Evolutionary conservation across 2,329 filamentous ascomycete species (phyloP).

Genomic region (Colletotrichum sansevieriae): DNA sequence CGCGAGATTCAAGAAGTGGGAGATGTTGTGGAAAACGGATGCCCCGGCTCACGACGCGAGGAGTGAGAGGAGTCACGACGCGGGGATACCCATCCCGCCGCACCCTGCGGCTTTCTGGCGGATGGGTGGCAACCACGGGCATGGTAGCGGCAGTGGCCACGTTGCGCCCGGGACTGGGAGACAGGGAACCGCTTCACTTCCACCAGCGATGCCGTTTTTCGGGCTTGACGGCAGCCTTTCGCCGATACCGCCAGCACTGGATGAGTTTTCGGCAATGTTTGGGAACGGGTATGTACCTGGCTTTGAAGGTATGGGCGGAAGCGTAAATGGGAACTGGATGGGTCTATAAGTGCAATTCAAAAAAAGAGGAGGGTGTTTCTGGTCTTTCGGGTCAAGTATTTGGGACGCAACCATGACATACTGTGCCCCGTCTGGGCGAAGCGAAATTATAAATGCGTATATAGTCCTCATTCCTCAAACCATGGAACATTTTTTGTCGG

Average conservation of each 20-base stretch:
- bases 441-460: background rate
- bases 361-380: background rate
- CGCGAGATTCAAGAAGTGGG: conserved; percentile 53
- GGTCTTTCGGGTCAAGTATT: background rate
- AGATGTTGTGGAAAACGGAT: conserved; percentile 60
- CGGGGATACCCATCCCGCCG: conserved; percentile 32
- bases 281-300: conserved; percentile 36
- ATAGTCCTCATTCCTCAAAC: no score
- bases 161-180: conserved; percentile 34
- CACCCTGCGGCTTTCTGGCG: conserved; percentile 30
- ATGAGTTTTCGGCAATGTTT: conserved; percentile 49
- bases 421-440: background rate
- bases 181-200: conserved; percentile 45
- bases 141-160: conserved; percentile 23
- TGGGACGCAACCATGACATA: background rate
- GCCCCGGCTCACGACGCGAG: conserved; percentile 46
- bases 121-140: conserved; percentile 6
- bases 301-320: conserved; percentile 29
- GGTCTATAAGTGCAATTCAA: background rate
- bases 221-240: conserved; percentile 54
- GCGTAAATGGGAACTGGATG: conserved; percentile 34
- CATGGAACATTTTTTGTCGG: no score
- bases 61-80: conserved; percentile 43
- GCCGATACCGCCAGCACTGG: conserved; percentile 54
- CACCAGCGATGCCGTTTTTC: conserved; percentile 51